Evolutionary conservation across 768 basidiomycete species (phyloP), one percentile per base, ranked within the genome.

Genomic region (Podaxis sp.): DNA sequence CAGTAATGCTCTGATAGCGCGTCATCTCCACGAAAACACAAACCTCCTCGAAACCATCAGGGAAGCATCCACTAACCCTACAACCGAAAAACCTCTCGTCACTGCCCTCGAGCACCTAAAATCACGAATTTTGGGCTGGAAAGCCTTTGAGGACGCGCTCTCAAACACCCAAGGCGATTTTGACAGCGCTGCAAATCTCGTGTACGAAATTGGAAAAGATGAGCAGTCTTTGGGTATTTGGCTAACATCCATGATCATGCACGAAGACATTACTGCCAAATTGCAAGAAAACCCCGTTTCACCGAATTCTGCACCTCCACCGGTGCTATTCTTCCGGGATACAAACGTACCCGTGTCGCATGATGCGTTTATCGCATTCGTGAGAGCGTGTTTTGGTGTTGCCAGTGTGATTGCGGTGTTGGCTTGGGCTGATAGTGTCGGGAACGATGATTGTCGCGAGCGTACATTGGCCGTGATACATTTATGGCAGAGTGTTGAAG

Each of bases 371-470:
- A 71, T 91, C 17, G 74, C 79, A 0, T 87, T 90, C 64, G 76
- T 89, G 9, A 80, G 87, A 61, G 87, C 88, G 0, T 85, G 83
- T 64, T 74, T 92, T 52, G 91, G 91, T 1, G 79, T 92, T 7
- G 79, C 86, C 2, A 79, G 80, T 55, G 84, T 91, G 13, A 73
- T 93, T 13, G 85, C 85, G 1, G 88, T 89, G 37, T 88, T 87
- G 68, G 88, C 89, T 2, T 94, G 90, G 88, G 84, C 91, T 12
- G 91, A 93, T 67, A 90, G 89, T 70, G 75, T 90, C 19, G 87
- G 87, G 0, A 82, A 86, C 59, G 81, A 84, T 61, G 73, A 74
- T 12, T 89, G 88, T 68, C 81, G 88, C 11, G 87, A 90, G 67
- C 81, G 86, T 52, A 78, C 83, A 0, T 73, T 93, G 7, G 84